Conservation (phyloP, 2,329 filamentous ascomycete species). For the Claviceps monticola region DNA sequence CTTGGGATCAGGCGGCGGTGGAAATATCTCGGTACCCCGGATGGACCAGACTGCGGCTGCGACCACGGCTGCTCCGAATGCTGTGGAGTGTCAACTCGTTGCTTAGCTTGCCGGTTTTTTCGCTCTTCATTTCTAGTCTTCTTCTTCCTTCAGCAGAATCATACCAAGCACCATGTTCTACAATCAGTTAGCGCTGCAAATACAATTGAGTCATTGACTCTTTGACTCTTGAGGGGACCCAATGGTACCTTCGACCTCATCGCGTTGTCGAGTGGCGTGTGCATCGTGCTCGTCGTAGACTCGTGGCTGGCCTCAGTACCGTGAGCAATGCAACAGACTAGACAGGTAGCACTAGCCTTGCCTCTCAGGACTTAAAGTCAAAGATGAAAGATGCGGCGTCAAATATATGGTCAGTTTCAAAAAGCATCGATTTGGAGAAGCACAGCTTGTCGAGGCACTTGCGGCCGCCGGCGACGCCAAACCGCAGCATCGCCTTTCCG, state of each 20-base stretch:
- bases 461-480: neutral
- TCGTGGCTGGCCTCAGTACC: neutral
- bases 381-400: too few relatives aligned
- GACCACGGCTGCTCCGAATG: conserved; percentile 69
- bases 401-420: too few relatives aligned
- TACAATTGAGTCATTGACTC: too few relatives aligned
- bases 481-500: neutral
- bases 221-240: neutral
- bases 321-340: neutral
- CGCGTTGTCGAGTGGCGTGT: conserved; percentile 53
- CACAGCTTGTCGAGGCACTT: too few relatives aligned
- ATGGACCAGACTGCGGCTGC: conserved; percentile 74
- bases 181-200: neutral
- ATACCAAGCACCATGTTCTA: conserved; percentile 60
- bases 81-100: conserved; percentile 23
- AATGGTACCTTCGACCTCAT: conserved; percentile 51
- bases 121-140: neutral
- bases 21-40: conserved; percentile 77
- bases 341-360: neutral
- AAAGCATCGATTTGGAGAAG: too few relatives aligned
- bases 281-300: conserved; percentile 33
- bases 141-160: conserved; percentile 1
- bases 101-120: neutral
- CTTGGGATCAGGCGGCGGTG: conserved; percentile 57
- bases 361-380: too few relatives aligned